These are phyloP conservation scores for Solanum piurae DNA, from an alignment of 257 asterid genomes.

Conservation along the genomic window DNA sequence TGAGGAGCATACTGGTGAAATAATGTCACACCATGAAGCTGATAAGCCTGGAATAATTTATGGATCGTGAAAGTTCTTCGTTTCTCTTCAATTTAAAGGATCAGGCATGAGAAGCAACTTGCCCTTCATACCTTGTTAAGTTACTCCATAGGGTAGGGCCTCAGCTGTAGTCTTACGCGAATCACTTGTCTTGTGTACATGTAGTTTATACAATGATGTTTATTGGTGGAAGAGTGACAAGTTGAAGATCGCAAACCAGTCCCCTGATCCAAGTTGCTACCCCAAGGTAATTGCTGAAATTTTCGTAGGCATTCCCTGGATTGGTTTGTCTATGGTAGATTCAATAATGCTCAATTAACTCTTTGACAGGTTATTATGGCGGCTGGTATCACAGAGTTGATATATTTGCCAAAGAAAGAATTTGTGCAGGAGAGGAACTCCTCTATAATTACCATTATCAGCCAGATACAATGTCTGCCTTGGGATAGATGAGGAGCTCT, in stretches of 20 bases:
- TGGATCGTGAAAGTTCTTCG: constrained; percentile 59
- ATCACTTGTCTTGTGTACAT: background rate
- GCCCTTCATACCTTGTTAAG: background rate
- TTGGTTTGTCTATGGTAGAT: background rate
- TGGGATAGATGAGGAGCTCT: constrained; percentile 92
- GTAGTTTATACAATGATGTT: constrained; percentile 93
- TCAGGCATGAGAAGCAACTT: constrained; percentile 25
- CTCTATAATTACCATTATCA: constrained; percentile 84
- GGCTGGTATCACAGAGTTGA: constrained; percentile 91
- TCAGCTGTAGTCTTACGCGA: background rate
- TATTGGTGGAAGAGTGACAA: constrained; percentile 87
- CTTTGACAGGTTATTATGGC: constrained; percentile 77
- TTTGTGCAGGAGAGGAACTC: constrained; percentile 75
- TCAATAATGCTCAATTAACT: background rate
- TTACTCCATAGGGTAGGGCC: background rate
- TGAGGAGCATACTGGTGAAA: constrained; percentile 68
- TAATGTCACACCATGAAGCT: constrained; percentile 67
- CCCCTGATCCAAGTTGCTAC: constrained; percentile 90
- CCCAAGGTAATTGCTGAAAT: constrained; percentile 50
- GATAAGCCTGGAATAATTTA: constrained; percentile 77
- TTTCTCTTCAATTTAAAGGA: constrained; percentile 60
- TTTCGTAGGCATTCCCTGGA: background rate
- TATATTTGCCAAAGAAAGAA: constrained; percentile 78
- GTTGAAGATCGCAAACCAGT: constrained; percentile 87
- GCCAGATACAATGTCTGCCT: constrained; percentile 72